These are phyloP conservation scores for Claviceps monticola DNA, from an alignment of 2,329 filamentous ascomycete genomes.

Conservation along the genomic window DNA sequence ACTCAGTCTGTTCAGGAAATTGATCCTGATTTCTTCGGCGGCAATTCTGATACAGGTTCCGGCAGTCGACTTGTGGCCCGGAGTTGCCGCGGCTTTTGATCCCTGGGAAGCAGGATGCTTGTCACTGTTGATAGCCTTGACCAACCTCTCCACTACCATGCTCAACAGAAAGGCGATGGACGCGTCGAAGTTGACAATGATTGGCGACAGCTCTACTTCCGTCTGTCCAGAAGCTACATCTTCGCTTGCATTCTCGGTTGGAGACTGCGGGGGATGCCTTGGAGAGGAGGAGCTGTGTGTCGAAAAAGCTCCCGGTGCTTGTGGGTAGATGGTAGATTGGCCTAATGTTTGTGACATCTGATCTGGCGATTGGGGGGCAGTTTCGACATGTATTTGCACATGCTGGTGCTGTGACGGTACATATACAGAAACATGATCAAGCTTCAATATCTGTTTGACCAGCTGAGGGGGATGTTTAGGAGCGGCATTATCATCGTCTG, in stretches of 20 bases:
- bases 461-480: conserved; percentile 40
- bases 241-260: not conserved
- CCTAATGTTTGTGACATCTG: conserved; percentile 19
- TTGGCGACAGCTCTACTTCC: conserved; percentile 37
- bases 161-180: conserved; percentile 41
- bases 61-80: conserved; percentile 6
- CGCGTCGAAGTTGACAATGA: conserved; percentile 40
- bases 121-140: conserved; percentile 28
- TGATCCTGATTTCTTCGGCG: conserved; percentile 35
- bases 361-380: conserved; percentile 15
- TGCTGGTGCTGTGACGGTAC: conserved; percentile 36
- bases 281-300: conserved; percentile 13
- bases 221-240: conserved; percentile 12
- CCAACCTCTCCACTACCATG: conserved; percentile 35
- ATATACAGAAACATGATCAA: conserved; percentile 39
- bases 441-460: conserved; percentile 39
- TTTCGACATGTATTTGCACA: conserved; percentile 20
- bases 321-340: conserved; percentile 27
- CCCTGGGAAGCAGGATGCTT: conserved; percentile 6
- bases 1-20: conserved; percentile 40
- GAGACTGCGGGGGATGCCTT: not conserved
- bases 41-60: conserved; percentile 28
- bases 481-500: conserved; percentile 21
- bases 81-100: conserved; percentile 6
- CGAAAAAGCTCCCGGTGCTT: conserved; percentile 50